Evolutionary conservation across 495 filamentous ascomycete species (phyloP), one percentile per base, ranked within the genome.

Genomic region (Aspergillus sparsus): DNA sequence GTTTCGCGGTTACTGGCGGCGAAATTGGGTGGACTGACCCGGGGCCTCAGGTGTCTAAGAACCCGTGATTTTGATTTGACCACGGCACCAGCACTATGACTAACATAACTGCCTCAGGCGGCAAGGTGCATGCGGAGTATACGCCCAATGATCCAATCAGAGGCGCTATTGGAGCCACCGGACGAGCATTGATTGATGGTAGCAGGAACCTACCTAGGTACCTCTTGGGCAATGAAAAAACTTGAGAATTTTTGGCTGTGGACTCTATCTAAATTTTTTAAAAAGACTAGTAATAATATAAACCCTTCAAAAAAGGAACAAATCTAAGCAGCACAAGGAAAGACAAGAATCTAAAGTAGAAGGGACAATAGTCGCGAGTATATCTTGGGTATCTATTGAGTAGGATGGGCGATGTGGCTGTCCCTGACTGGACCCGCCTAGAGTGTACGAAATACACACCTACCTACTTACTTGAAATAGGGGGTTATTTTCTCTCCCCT

Each of bases 1-100:
- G 11, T 16, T 54, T 60, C 21, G 49, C 57, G 58, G 50, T 41
- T 60, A 59, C 27, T 32, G 31, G 57, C 57, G 57, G 57, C 57
- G 58, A 54, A 42, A 52, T 52, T 49, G 27, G 27, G 39, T 50
- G 34, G 32, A 27, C 31, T 41, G 15, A 53, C 21, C n/a, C 15
- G 11, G 3, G 21, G 57, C 57, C 57, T 60, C 31, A 53, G 57
- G 57, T 45, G 49, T 47, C 39, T 18, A 47, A 6, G 4, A 45
- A 33, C 36, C 37, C 15, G 37, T 54, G 16, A 8, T 12, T 37
- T 32, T 54, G 7, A 54, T 41, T 54, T 32, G 32, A 13, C 32
- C 49, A 51, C 21, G 21, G 21, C 21, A 27, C 21, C 21, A 27
- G 21, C 21, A 1, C 21, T 27, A 27, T 27, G 21, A 27, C 21